phyloP scores from a whole-genome alignment of 2,329 filamentous ascomycete species.

The Diaporthe citrichinensis region DNA sequence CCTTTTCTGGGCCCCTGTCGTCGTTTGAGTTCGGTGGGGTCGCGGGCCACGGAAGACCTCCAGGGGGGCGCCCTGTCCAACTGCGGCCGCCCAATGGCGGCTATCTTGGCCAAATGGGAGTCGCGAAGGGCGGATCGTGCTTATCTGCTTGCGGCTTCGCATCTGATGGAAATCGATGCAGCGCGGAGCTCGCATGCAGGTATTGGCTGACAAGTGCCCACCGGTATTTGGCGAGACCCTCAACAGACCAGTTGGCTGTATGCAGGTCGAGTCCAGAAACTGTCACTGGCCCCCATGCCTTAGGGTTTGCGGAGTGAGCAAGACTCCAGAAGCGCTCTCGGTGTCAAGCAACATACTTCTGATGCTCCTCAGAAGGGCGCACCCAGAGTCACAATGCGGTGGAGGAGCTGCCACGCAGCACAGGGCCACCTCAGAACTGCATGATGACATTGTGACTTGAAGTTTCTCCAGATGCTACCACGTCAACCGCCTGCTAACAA shows the following conservation, averaged over 20 bases:
- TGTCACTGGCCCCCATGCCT: neutral
- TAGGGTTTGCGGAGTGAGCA: slow-evolving; percentile 4
- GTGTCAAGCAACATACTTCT: slow-evolving; percentile 17
- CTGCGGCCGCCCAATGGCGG: slow-evolving; percentile 37
- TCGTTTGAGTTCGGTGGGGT: slow-evolving; percentile 34
- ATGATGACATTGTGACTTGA: slow-evolving; percentile 25
- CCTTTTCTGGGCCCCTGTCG: slow-evolving; percentile 23
- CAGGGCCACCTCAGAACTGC: slow-evolving; percentile 23
- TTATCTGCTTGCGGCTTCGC: slow-evolving; percentile 29
- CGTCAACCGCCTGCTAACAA: slow-evolving; percentile 16
- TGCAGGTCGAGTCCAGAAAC: slow-evolving; percentile 15
- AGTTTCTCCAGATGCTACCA: slow-evolving; percentile 31
- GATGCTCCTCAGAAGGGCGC: neutral
- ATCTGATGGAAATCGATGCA: slow-evolving; percentile 25
- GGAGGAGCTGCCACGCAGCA: slow-evolving; percentile 27
- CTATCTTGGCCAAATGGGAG: slow-evolving; percentile 35
- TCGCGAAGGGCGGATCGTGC: slow-evolving; percentile 25
- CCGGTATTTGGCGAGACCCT: slow-evolving; percentile 22
- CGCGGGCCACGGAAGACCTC: slow-evolving; percentile 31
- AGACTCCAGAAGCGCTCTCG: slow-evolving; percentile 7
- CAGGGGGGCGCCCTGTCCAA: slow-evolving; percentile 19
- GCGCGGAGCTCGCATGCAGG: slow-evolving; percentile 25
- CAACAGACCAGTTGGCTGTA: slow-evolving; percentile 27
- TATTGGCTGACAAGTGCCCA: slow-evolving; percentile 32
- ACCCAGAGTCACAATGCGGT: slow-evolving; percentile 14